Percentiles rank a stretch among this genome's conserved stretches.
Evolutionary conservation across 208 protist species (phyloP).

Genomic region (Leishmania arabica): DNA sequence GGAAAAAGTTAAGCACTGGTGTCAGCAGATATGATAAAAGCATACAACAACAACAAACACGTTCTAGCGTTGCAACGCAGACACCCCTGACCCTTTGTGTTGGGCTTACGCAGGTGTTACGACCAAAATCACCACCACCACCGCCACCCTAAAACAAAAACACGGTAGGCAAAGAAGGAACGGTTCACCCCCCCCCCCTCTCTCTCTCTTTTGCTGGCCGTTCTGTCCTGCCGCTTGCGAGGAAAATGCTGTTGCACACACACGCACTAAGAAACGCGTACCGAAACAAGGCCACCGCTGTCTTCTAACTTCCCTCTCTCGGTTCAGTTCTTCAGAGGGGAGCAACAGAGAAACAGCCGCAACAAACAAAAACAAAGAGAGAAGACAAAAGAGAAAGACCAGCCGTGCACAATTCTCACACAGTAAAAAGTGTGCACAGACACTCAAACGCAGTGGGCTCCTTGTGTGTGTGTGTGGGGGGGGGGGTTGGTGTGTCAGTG

Average conservation of each 20-base stretch:
- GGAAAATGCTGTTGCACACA: neutral
- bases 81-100: neutral
- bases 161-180: neutral
- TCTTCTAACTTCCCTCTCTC: neutral
- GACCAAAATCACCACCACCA: neutral
- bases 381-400: slow-evolving; percentile 4
- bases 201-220: neutral
- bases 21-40: neutral
- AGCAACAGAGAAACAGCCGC: neutral
- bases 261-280: too few relatives aligned
- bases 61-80: neutral
- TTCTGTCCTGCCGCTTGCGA: neutral
- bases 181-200: neutral
- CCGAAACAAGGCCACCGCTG: neutral
- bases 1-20: neutral
- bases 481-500: too few relatives aligned
- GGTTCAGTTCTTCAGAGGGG: neutral
- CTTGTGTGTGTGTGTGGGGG: too few relatives aligned
- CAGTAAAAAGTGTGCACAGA: neutral
- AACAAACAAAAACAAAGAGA: neutral
- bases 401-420: neutral
- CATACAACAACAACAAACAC: neutral
- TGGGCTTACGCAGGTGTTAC: neutral
- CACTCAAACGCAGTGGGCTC: neutral
- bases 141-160: neutral